Evolutionary conservation across 2,329 filamentous ascomycete species (phyloP).

Genomic region (Clarireedia hainanense): DNA sequence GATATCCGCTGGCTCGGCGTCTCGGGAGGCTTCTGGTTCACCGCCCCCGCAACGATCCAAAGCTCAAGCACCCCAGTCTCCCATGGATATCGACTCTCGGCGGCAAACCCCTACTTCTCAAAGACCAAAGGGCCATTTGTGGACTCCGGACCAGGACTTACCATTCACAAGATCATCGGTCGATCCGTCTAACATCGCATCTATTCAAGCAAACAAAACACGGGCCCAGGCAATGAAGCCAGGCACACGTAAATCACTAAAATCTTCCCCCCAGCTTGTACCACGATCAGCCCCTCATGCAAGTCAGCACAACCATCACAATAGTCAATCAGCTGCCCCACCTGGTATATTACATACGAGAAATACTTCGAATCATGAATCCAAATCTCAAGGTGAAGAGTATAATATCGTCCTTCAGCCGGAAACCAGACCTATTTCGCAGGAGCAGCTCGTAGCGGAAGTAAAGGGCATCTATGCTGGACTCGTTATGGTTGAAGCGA

Average conservation of each 20-base stretch:
- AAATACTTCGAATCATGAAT: background rate
- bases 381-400: conserved; percentile 47
- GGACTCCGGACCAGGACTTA: conserved; percentile 20
- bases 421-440: conserved; percentile 36
- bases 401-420: conserved; percentile 45
- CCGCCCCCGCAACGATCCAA: conserved; percentile 18
- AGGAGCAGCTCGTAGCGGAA: conserved; percentile 26
- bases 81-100: conserved; percentile 10
- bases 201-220: conserved; percentile 17
- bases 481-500: conserved; percentile 77
- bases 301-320: conserved; percentile 1
- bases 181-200: conserved; percentile 26
- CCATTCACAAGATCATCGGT: conserved; percentile 16
- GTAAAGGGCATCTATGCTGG: conserved; percentile 61
- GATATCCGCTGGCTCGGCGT: conserved; percentile 23
- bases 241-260: conserved; percentile 10
- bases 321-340: background rate
- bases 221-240: conserved; percentile 15
- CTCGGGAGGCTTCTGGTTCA: conserved; percentile 17
- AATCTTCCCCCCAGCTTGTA: conserved; percentile 6
- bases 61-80: conserved; percentile 12
- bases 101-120: conserved; percentile 10
- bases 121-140: conserved; percentile 21
- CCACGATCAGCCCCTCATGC: background rate
- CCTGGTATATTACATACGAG: conserved; percentile 1